Evolutionary conservation across 2,329 filamentous ascomycete genomes (phyloP), one percentile per base, ranked within the genome.

Genomic region (Polytolypa hystricis): DNA sequence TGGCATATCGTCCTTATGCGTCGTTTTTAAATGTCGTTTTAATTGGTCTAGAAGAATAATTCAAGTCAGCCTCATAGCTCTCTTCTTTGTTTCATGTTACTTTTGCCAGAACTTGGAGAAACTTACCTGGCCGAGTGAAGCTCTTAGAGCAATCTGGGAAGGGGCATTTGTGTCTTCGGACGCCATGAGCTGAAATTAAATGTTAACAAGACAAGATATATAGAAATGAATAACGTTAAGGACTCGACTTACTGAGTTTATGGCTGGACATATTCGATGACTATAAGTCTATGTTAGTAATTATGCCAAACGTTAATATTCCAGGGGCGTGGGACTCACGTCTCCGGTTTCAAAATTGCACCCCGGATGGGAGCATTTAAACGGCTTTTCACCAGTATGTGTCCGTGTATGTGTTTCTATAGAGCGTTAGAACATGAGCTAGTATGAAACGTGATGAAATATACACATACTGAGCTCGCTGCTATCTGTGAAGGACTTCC

Each of bases 181-280:
- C 60, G 18, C 58, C 60, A 39, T 64, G 61, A 2, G 61, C 57
- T 55, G 33, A 10, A n/a, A 34, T 17, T 8, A 6, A 12, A 7
- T 7, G 23, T 36, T 36, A 36, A 27, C 12, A 7, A n/a, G n/a
- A n/a, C n/a, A n/a, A n/a, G n/a, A n/a, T n/a, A 8, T 18, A 18
- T 8, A 14, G 15, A 19, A 35, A 3, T 21, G 8, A 7, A 27
- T 26, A 7, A 25, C 17, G 16, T 12, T 1, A 5, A 37, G 9
- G 16, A 32, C 8, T 14, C 14, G 8, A 47, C 56, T 38, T 58
- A 61, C 57, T 64, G 18, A 64, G 47, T 44, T 60, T 55, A 38
- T 64, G 61, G 21, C 61, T 64, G 1, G 61, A 64, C 61, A 64
- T 64, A 39, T 64, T 64, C 5, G 60, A 64, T 15, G 60, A 64